Base-by-base conservation (phyloP, 2,329 filamentous ascomycete species). In the Fusarium mexicanum region DNA sequence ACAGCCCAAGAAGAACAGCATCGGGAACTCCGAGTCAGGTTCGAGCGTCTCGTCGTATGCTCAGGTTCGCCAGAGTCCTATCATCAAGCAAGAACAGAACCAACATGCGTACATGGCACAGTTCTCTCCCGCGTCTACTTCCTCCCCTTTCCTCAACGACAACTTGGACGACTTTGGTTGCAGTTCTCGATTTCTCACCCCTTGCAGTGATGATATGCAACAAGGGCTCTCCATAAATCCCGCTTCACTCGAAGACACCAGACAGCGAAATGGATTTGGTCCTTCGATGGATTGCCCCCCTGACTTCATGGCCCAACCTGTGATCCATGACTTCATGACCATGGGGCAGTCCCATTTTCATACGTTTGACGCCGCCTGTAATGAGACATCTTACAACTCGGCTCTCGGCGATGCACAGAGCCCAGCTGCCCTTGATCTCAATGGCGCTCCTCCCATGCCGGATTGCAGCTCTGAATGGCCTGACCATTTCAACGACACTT, bases 121-220 rank as follows among this genome's bases (percentile, higher is more conserved):
- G 79, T 84, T 81, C 70, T 82, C 80, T 20, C 81, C 83, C 16
- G 80, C 82, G 2, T 84, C 84, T 26, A 83, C 81, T 16, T 69
- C 77, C 40, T 83, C 83, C 10, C 82, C 81, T 29, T 83, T 82
- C 79, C 66, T 81, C 61, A 69, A 79, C 65, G 80, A 84, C 66
- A 80, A 81, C 72, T 72, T 71, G 51, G 80, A 83, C 53, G 82
- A 83, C 58, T 81, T 83, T 31, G 33, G 41, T 16, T 59, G 41
- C 43, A 80, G 80, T 22, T 74, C 81, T 65, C 81, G 86, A 18
- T 84, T 89, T 35, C 84, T 89, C 67, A 90, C 88, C 0, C 88
- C 88, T 3, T 87, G 84, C 79, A 89, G 87, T 79, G 88, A 90
- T 64, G 87, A 89, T 73, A 81, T 82, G 80, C 43, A 76, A 4